Conservation (phyloP, 164 flowering plant species). For the Piper betle region DNA sequence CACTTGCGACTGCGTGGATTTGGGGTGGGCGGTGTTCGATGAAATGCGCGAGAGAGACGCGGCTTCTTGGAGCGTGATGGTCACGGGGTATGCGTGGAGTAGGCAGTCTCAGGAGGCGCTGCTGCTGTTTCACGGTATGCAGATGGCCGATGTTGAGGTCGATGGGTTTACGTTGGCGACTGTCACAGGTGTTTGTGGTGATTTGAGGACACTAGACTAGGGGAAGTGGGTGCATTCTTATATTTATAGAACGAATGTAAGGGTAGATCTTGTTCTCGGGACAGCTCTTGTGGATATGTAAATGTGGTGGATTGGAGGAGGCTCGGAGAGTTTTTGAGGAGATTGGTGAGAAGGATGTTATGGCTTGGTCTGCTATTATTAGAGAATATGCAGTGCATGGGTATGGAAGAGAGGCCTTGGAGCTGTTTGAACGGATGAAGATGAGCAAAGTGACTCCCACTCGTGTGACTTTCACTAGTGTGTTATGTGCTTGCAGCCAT, state of each 20-base stretch:
- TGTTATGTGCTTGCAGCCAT: conserved; percentile 19
- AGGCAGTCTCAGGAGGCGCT: conserved; percentile 7
- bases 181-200: conserved; percentile 12
- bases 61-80: conserved; percentile 14
- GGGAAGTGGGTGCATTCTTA: conserved; percentile 16
- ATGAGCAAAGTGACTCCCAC: conserved; percentile 8
- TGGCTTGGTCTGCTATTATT: conserved; percentile 18
- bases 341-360: conserved; percentile 9
- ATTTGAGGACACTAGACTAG: conserved; percentile 13
- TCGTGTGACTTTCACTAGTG: conserved; percentile 15
- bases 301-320: conserved; percentile 14
- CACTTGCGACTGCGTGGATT: conserved; percentile 4
- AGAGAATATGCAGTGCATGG: conserved; percentile 17
- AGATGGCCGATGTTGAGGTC: conserved; percentile 4
- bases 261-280: conserved; percentile 10
- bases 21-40: conserved; percentile 10
- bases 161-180: conserved; percentile 14
- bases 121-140: conserved; percentile 13
- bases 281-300: conserved; percentile 18
- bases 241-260: conserved; percentile 5
- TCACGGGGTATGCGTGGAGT: conserved; percentile 16
- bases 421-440: conserved; percentile 11
- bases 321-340: conserved; percentile 9
- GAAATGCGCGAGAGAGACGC: conserved; percentile 12
- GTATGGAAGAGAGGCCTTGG: conserved; percentile 12